Conservation (phyloP, 2,329 filamentous ascomycete genomes). For the Mycogone perniciosa region DNA sequence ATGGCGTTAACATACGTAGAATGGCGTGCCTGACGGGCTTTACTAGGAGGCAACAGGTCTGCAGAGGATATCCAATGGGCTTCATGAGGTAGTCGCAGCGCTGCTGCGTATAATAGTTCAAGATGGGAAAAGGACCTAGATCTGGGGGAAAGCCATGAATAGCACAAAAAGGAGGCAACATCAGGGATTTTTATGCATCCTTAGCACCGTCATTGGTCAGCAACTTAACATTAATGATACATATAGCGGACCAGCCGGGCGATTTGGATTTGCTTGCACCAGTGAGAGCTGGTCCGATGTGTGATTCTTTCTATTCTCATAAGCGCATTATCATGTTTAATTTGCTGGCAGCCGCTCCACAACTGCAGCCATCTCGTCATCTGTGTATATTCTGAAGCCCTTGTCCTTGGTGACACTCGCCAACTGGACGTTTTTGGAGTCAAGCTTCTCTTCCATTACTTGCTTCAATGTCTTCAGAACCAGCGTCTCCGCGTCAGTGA, state of each 20-base stretch:
- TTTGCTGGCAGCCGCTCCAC: constrained; percentile 75
- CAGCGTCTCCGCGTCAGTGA: constrained; percentile 87
- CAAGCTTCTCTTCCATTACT: constrained; percentile 99
- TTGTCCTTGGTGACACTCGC: constrained; percentile 97
- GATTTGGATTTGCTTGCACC: background rate
- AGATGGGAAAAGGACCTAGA: background rate
- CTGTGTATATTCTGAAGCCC: constrained; percentile 97
- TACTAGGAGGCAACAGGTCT: no score
- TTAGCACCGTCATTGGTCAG: background rate
- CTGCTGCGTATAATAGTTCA: background rate
- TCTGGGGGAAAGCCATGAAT: background rate
- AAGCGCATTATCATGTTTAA: constrained; percentile 28
- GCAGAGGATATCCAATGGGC: background rate
- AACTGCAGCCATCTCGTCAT: constrained; percentile 92
- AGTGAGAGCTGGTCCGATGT: background rate
- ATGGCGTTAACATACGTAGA: background rate
- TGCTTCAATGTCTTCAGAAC: constrained; percentile 98
- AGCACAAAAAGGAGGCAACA: no score
- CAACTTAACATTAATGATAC: background rate
- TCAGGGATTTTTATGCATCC: background rate
- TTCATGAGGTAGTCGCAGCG: background rate
- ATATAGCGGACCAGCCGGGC: background rate
- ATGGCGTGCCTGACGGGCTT: no score
- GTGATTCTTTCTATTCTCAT: constrained; percentile 14
- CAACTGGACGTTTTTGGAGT: constrained; percentile 96